Evolutionary conservation across 2,329 filamentous ascomycete genomes (phyloP).

Genomic region (Ophiocordyceps australis): DNA sequence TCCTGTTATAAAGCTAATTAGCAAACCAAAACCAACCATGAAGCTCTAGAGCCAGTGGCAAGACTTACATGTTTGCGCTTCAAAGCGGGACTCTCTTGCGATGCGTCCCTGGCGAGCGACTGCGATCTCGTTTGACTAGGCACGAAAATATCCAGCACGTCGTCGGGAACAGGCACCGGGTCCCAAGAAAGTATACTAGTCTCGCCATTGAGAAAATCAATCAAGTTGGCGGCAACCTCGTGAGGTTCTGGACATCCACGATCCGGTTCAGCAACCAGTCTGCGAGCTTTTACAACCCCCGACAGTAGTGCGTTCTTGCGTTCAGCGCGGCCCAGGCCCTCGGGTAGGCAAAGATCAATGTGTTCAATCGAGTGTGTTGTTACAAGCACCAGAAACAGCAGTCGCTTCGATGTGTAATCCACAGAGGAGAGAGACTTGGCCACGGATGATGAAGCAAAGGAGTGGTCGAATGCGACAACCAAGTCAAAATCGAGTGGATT

Average conservation of each 20-base stretch:
- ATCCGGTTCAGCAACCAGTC: constrained; percentile 21
- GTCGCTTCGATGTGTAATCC: constrained; percentile 9
- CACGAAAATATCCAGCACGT: constrained; percentile 28
- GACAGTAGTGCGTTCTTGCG: constrained; percentile 25
- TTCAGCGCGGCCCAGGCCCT: constrained; percentile 18
- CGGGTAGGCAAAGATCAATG: constrained; percentile 25
- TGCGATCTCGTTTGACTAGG: constrained; percentile 18
- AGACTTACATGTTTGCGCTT: constrained; percentile 30
- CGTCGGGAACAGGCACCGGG: constrained; percentile 24
- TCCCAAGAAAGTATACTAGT: constrained; percentile 23
- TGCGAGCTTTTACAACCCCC: constrained; percentile 15
- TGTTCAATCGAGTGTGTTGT: constrained; percentile 37
- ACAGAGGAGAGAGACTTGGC: constrained; percentile 3
- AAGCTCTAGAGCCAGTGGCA: no score
- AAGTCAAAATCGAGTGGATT: constrained; percentile 25
- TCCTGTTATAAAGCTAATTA: no score
- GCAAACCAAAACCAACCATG: no score
- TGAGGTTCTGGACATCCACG: constrained; percentile 21
- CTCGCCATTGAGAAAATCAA: constrained; percentile 21
- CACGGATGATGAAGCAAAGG: constrained; percentile 20
- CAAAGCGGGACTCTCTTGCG: constrained; percentile 11
- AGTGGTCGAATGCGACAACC: constrained; percentile 35
- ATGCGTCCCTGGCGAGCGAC: constrained; percentile 4
- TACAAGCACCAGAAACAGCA: constrained; percentile 28
- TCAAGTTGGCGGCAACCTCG: constrained; percentile 26